Percentiles rank a stretch among this genome's conserved stretches.
Evolutionary conservation across 352 stramenopile genomes (phyloP).

Genomic region (Porosira glacialis): DNA sequence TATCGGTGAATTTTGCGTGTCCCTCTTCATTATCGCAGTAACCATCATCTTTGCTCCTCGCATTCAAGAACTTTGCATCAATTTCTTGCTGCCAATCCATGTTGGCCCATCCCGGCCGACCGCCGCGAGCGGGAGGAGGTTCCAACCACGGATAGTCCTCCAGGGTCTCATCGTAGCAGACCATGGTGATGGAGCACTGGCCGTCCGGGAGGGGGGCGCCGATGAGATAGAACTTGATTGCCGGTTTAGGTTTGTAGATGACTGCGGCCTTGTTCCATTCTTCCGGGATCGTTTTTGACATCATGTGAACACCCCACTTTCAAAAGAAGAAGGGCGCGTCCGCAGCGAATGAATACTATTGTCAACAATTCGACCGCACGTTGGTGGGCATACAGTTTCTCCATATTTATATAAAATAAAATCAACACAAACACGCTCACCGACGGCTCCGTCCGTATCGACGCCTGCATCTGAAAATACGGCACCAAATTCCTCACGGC

Average conservation of each 20-base stretch:
- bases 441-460: too few species aligned
- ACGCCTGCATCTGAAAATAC: constrained; percentile 6
- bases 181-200: constrained; percentile 25
- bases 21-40: constrained; percentile 16
- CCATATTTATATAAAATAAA: too few species aligned
- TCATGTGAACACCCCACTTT: constrained; percentile 22
- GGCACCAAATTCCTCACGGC: constrained; percentile 15
- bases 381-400: too few species aligned
- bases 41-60: too few species aligned
- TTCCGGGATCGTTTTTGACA: constrained; percentile 3
- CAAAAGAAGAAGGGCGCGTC: constrained; percentile 7
- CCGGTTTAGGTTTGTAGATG: constrained; percentile 14
- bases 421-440: too few species aligned
- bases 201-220: constrained; percentile 4
- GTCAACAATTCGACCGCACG: too few species aligned
- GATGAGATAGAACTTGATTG: constrained; percentile 34
- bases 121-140: constrained; percentile 6
- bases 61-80: too few species aligned
- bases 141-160: constrained; percentile 24
- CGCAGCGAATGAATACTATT: too few species aligned
- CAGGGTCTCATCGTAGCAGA: constrained; percentile 28
- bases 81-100: too few species aligned
- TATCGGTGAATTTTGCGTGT: neutral
- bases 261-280: constrained; percentile 19
- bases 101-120: constrained; percentile 17